phyloP scores from a whole-genome alignment of 495 filamentous ascomycete genomes.

The Xylona heveae region DNA sequence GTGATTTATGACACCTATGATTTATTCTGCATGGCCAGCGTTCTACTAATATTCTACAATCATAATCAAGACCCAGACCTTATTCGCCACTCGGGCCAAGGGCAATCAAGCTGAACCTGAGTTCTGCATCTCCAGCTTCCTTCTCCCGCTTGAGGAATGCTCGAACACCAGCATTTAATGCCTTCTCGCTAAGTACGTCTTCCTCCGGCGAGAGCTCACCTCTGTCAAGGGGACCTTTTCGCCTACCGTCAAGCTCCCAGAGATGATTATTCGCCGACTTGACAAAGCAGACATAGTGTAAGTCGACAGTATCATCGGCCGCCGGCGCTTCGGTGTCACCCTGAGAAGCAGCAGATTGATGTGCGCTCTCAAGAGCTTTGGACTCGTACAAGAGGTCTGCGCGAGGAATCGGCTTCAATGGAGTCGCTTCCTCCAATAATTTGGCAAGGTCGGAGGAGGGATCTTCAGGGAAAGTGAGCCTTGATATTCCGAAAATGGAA shows the following conservation, averaged over 20 bases:
- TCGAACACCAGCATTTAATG: conserved; percentile 31
- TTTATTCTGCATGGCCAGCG: too few relatives aligned
- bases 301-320: conserved; percentile 9
- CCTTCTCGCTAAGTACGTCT: conserved; percentile 47
- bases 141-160: conserved; percentile 43
- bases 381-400: conserved; percentile 55
- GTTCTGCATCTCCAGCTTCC: conserved; percentile 28
- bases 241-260: conserved; percentile 70
- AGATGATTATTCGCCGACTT: conserved; percentile 44
- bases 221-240: conserved; percentile 46
- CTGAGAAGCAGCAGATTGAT: conserved; percentile 42
- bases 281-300: conserved; percentile 72
- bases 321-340: conserved; percentile 54
- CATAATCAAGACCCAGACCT: too few relatives aligned
- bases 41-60: too few relatives aligned
- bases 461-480: conserved; percentile 12
- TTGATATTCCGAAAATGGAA: conserved; percentile 1
- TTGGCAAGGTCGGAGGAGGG: conserved; percentile 13
- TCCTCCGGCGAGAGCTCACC: conserved; percentile 31
- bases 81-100: conserved; percentile 44
- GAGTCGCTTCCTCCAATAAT: conserved; percentile 12
- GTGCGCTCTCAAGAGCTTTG: conserved; percentile 45
- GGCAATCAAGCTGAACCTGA: conserved; percentile 53
- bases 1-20: too few relatives aligned
- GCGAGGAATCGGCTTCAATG: conserved; percentile 31